These are phyloP conservation scores for Neoscytalidium dimidiatum DNA, from an alignment of 2,329 filamentous ascomycete species.

Conservation along the genomic window DNA sequence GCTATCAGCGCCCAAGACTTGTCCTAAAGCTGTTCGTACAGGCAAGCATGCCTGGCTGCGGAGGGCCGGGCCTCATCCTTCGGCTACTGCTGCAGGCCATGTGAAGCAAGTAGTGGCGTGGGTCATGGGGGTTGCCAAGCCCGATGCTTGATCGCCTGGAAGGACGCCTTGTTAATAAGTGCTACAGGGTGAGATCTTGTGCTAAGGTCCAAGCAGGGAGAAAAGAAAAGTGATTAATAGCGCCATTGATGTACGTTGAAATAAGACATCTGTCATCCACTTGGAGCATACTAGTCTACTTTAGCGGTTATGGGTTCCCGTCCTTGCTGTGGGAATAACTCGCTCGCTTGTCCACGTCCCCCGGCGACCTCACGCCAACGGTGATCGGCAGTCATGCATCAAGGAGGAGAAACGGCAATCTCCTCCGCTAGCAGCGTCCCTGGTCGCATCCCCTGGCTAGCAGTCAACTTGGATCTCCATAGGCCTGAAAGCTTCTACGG, in stretches of 20 bases:
- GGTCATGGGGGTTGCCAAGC: neutral
- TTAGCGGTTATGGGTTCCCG: neutral
- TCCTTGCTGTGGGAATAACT: neutral
- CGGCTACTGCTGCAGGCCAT: neutral
- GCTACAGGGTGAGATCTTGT: neutral
- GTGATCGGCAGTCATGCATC: slow-evolving; percentile 11
- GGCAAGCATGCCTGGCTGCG: neutral
- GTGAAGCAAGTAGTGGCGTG: neutral
- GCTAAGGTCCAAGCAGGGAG: neutral
- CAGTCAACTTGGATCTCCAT: neutral
- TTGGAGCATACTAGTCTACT: neutral
- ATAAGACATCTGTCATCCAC: neutral
- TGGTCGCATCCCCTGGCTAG: neutral
- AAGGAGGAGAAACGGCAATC: slow-evolving; percentile 9
- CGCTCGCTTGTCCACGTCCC: neutral
- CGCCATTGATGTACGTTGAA: neutral
- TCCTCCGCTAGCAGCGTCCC: neutral
- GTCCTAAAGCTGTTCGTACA: too few species aligned
- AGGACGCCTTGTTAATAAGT: neutral
- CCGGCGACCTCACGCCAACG: neutral
- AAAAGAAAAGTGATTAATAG: slow-evolving; percentile 1
- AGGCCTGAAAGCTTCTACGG: neutral
- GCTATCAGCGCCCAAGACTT: too few species aligned
- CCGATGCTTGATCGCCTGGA: neutral
- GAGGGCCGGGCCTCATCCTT: slow-evolving; percentile 13